Base-by-base conservation (phyloP, 805 yeast genomes). In the Candida pseudofarinosa region DNA sequence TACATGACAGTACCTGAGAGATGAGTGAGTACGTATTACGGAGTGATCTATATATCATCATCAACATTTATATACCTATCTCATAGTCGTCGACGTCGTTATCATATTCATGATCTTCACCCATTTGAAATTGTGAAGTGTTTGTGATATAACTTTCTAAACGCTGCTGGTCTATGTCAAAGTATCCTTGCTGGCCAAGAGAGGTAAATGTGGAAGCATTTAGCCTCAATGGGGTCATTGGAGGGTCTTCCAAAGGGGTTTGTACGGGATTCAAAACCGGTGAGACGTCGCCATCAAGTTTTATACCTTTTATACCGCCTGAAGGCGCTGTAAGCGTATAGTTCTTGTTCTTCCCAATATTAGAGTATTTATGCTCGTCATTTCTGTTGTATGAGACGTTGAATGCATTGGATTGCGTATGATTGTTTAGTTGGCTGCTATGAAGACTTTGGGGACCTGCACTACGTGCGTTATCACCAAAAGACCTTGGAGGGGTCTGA, bases 401-500 rank as follows among this genome's bases (percentile, higher is more conserved):
- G 40, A 6, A 38, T 33, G 19, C 16, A n/a, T 8, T 33, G 33
- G 8, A 26, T 19, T 17, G 18, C 40, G n/a, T 23, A 19, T 43
- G 46, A 5, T 28, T 39, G n/a, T 45, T 42, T 13, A 33, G 44
- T 13, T 38, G 42, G 38, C 40, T 49, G 37, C 38, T 40, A 42
- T 49, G 58, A 19, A 45, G 47, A 44, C 44, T 40, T 15, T 46
- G 58, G 37, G 49, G 42, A 16, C 56, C 46, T 6, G 55, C 52
- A 32, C 48, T 58, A 41, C 51, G 48, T 43, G 46, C 49, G 38
- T 49, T 35, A 14, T 61, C 56, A 42, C 48, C 57, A 19, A 50
- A 58, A 28, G 63, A 63, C 48, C 51, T 53, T 14, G 82, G 81
- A 1, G 82, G 82, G 0, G 82, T 75, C 40, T 73, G 74, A 16